Conservation (phyloP, 1,284 basidiomycete genomes). For the Pseudozyma pruni region DNA sequence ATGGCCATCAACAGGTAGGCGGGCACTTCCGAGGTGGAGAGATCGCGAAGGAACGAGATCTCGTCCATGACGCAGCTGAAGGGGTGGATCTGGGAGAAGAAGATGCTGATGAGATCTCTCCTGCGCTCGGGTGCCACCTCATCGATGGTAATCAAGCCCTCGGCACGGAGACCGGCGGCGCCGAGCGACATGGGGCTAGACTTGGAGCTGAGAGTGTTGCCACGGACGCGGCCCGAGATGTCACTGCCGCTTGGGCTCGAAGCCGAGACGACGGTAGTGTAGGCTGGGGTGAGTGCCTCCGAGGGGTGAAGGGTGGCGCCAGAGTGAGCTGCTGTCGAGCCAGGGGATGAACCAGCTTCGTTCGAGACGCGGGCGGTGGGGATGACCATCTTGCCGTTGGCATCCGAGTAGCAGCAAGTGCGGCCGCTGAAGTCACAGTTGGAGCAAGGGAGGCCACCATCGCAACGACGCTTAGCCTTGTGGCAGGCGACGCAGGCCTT, state of each 20-base stretch:
- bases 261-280: constrained; percentile 11
- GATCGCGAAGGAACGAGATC: constrained; percentile 69
- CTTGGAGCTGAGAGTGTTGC: constrained; percentile 42
- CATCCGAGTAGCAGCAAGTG: constrained; percentile 68
- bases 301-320: constrained; percentile 26
- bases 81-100: constrained; percentile 69
- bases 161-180: constrained; percentile 15
- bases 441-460: constrained; percentile 71
- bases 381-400: constrained; percentile 53
- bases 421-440: constrained; percentile 70
- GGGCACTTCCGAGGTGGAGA: constrained; percentile 68
- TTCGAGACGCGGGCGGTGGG: constrained; percentile 45
- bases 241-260: constrained; percentile 33
- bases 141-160: constrained; percentile 34
- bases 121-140: constrained; percentile 43
- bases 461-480: constrained; percentile 71
- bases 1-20: constrained; percentile 69
- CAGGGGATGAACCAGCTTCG: constrained; percentile 18
- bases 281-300: constrained; percentile 25
- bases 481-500: constrained; percentile 63
- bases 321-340: constrained; percentile 1
- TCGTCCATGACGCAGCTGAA: constrained; percentile 69
- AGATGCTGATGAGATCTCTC: constrained; percentile 59
- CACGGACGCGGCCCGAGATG: constrained; percentile 26
- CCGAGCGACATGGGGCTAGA: constrained; percentile 29